A percentile compares a stretch with the other conserved stretches of the same genome.
phyloP scores from a whole-genome alignment of 768 basidiomycete species.

The Macrolepiota fuliginosa region DNA sequence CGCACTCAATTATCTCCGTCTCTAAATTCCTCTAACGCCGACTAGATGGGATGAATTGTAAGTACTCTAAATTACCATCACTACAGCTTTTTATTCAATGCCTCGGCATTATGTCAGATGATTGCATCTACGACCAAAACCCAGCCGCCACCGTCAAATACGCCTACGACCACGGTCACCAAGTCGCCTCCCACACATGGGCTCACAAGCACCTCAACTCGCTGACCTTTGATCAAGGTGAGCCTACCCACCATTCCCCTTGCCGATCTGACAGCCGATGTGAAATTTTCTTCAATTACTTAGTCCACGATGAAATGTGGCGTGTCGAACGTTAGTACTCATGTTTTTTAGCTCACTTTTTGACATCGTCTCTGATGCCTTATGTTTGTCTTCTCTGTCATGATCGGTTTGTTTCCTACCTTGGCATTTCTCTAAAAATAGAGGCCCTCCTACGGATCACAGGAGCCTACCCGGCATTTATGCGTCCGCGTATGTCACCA shows the following conservation, averaged over 20 bases:
- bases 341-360: neutral
- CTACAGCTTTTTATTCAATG: neutral
- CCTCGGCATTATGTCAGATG: constrained; percentile 18
- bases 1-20: neutral
- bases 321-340: constrained; percentile 30
- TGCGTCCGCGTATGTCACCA: constrained; percentile 39
- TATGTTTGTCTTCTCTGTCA: neutral
- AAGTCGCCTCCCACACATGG: constrained; percentile 47
- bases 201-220: constrained; percentile 31
- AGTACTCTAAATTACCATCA: neutral
- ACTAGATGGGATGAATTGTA: constrained; percentile 38
- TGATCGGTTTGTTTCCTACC: neutral
- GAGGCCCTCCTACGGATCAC: constrained; percentile 40
- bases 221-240: constrained; percentile 31
- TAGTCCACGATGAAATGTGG: constrained; percentile 34
- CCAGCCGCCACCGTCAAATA: constrained; percentile 28
- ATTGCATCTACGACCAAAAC: constrained; percentile 34
- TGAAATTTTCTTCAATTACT: neutral
- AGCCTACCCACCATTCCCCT: constrained; percentile 4
- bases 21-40: neutral
- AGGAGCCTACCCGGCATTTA: constrained; percentile 43
- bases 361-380: constrained; percentile 1
- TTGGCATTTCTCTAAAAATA: constrained; percentile 10
- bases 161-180: constrained; percentile 37
- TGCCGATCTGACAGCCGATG: neutral